Conservation (phyloP, 2,329 filamentous ascomycete species). For the Nannizzia gypsea region DNA sequence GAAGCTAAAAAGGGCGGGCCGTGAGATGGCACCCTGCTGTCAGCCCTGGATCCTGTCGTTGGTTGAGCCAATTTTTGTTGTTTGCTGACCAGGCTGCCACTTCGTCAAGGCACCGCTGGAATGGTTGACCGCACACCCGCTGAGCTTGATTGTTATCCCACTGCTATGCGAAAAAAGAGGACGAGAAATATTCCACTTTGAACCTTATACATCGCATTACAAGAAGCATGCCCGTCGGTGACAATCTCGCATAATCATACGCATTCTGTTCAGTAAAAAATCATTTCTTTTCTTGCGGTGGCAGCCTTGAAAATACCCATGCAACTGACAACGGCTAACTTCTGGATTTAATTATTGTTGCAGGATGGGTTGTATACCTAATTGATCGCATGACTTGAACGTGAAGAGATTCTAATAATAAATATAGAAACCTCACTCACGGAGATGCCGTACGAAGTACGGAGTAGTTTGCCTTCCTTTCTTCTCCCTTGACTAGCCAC, state of each 20-base stretch:
- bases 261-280: background rate
- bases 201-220: slow-evolving; percentile 1
- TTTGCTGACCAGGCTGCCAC: background rate
- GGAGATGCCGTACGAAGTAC: background rate
- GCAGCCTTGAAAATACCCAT: background rate
- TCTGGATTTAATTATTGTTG: background rate
- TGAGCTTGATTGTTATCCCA: slow-evolving; percentile 2
- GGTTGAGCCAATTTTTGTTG: background rate
- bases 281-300: background rate
- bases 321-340: background rate
- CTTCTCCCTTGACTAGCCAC: background rate
- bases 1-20: slow-evolving; percentile 3
- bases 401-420: slow-evolving; percentile 1
- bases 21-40: background rate
- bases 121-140: slow-evolving; percentile 1
- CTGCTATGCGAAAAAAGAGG: background rate
- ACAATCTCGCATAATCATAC: background rate
- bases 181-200: background rate
- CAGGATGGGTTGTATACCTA: background rate
- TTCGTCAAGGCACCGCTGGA: background rate
- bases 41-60: background rate
- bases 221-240: background rate
- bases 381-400: background rate
- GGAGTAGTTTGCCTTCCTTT: background rate
- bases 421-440: background rate